These are phyloP conservation scores for Patellaria atrata DNA, from an alignment of 495 filamentous ascomycete species.

Conservation along the genomic window DNA sequence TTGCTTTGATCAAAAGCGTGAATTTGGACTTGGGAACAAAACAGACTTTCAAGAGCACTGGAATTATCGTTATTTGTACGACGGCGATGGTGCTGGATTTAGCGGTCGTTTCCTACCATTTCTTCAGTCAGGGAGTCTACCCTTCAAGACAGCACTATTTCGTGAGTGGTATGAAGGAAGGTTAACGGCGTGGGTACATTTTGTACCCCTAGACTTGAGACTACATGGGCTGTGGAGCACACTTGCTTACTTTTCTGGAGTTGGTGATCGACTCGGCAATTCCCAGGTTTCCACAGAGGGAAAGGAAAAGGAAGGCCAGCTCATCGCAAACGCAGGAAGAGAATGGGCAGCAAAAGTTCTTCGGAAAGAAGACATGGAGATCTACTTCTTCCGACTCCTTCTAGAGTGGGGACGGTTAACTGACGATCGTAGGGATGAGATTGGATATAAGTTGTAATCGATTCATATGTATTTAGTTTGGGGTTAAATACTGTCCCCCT, in stretches of 20 bases:
- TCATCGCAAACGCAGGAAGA: slow-evolving; percentile 53
- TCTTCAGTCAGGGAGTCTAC: slow-evolving; percentile 44
- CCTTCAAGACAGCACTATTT: slow-evolving; percentile 52
- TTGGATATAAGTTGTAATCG: slow-evolving; percentile 12
- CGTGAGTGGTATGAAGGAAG: slow-evolving; percentile 62
- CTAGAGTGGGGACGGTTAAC: slow-evolving; percentile 44
- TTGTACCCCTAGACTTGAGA: slow-evolving; percentile 58
- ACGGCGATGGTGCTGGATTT: slow-evolving; percentile 56
- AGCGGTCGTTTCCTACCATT: slow-evolving; percentile 48
- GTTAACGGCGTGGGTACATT: slow-evolving; percentile 60
- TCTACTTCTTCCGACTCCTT: slow-evolving; percentile 66
- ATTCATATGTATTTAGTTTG: too few relatives aligned
- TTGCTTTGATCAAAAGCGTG: slow-evolving; percentile 36
- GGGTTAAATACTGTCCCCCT: slow-evolving; percentile 29
- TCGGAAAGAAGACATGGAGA: slow-evolving; percentile 67
- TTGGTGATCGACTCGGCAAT: slow-evolving; percentile 7
- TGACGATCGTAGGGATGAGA: slow-evolving; percentile 24
- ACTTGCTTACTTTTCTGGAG: slow-evolving; percentile 25
- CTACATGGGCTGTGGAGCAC: slow-evolving; percentile 23
- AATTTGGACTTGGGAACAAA: slow-evolving; percentile 33
- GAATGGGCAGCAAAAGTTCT: slow-evolving; percentile 52
- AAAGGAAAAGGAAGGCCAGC: slow-evolving; percentile 35
- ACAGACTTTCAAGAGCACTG: slow-evolving; percentile 46
- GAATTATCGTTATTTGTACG: slow-evolving; percentile 51
- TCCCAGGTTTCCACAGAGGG: slow-evolving; percentile 18